A percentile compares a stretch with the other conserved stretches of the same genome.
These are phyloP conservation scores for Endoconidiophora laricicola DNA, from an alignment of 2,329 filamentous ascomycete genomes.

Conservation along the genomic window DNA sequence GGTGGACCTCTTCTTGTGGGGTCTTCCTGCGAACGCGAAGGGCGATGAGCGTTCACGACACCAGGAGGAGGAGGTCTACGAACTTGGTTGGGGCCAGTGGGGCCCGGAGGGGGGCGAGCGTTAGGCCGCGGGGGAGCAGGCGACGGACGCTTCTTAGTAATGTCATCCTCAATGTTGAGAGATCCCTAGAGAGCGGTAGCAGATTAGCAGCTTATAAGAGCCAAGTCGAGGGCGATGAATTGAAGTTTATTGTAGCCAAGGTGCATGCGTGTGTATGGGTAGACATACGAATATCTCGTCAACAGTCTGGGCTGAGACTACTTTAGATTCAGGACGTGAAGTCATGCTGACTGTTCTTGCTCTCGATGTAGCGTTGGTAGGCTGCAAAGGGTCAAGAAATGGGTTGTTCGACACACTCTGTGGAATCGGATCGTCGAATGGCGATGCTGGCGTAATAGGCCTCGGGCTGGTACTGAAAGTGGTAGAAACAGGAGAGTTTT, in stretches of 20 bases:
- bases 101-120: conserved; percentile 13
- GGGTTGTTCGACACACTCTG: conserved; percentile 58
- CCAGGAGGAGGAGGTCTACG: conserved; percentile 36
- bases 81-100: conserved; percentile 16
- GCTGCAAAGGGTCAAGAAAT: conserved; percentile 42
- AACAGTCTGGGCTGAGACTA: conserved; percentile 30
- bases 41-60: conserved; percentile 50
- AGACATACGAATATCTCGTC: conserved; percentile 63
- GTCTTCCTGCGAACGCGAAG: conserved; percentile 30
- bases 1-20: conserved; percentile 25
- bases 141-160: conserved; percentile 38
- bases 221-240: neutral
- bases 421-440: conserved; percentile 37
- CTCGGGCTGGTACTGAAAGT: conserved; percentile 20
- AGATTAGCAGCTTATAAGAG: neutral
- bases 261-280: neutral
- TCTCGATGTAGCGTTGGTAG: neutral
- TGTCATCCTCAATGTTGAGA: conserved; percentile 45
- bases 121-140: conserved; percentile 13
- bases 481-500: conserved; percentile 35
- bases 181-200: conserved; percentile 1
- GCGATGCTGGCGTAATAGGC: conserved; percentile 29
- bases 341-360: conserved; percentile 24
- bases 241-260: neutral
- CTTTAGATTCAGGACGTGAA: conserved; percentile 27